Conservation (phyloP, 2,329 filamentous ascomycete species). For the Colletotrichum sidae region DNA sequence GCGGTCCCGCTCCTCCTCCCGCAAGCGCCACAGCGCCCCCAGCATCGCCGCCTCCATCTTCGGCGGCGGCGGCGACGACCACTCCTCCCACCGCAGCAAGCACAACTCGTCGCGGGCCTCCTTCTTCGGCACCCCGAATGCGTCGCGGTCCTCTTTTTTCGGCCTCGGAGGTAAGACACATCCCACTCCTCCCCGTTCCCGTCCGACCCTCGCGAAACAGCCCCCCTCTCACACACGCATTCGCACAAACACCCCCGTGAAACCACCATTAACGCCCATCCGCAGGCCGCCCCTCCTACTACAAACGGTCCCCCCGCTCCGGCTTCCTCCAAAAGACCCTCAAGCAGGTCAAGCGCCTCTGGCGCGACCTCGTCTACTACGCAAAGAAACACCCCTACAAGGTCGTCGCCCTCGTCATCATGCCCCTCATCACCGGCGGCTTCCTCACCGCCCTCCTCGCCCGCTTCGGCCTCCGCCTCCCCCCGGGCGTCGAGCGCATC, state of each 20-base stretch:
- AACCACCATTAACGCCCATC: background rate
- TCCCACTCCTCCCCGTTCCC: conserved; percentile 28
- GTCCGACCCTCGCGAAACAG: background rate
- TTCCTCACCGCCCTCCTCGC: conserved; percentile 81
- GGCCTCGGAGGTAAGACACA: conserved; percentile 48
- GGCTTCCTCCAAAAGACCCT: conserved; percentile 81
- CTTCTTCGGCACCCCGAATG: conserved; percentile 60
- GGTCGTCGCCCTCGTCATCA: conserved; percentile 86
- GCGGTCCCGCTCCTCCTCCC: conserved; percentile 54
- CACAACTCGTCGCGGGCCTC: conserved; percentile 56
- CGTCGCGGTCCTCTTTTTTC: conserved; percentile 60
- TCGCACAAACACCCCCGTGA: background rate
- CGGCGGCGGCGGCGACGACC: conserved; percentile 49
- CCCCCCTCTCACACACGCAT: background rate
- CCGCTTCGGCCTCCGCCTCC: conserved; percentile 83
- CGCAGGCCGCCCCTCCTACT: conserved; percentile 70
- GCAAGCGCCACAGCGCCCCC: conserved; percentile 48
- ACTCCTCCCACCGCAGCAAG: conserved; percentile 43
- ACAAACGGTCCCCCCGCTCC: conserved; percentile 84
- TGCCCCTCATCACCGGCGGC: conserved; percentile 88
- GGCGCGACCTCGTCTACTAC: conserved; percentile 85
- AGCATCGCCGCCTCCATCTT: conserved; percentile 59
- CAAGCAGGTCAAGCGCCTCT: conserved; percentile 80
- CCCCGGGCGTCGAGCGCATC: conserved; percentile 70
- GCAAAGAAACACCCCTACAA: conserved; percentile 87